phyloP scores from a whole-genome alignment of 2,329 filamentous ascomycete species.

The Trichoderma harzianum region DNA sequence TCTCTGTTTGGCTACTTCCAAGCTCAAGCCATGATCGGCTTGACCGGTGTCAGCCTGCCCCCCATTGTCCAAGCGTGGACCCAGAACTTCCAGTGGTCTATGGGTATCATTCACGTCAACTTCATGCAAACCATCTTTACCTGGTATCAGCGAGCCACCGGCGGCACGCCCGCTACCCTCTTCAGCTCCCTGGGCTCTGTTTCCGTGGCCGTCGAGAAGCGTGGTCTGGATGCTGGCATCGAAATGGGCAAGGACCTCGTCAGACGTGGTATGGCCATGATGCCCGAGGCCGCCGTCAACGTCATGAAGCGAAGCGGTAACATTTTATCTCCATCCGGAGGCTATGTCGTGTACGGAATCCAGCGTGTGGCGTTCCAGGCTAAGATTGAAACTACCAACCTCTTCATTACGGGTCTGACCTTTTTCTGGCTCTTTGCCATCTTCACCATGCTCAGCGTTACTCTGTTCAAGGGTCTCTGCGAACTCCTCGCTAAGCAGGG shows the following conservation, averaged over 20 bases:
- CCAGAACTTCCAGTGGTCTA: constrained; percentile 96
- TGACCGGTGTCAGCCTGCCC: constrained; percentile 76
- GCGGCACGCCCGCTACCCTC: constrained; percentile 76
- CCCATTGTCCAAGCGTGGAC: constrained; percentile 92
- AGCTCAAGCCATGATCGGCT: constrained; percentile 84
- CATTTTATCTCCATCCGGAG: constrained; percentile 51
- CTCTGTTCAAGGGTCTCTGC: constrained; percentile 64
- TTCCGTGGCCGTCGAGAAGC: constrained; percentile 70
- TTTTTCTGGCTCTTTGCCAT: constrained; percentile 86
- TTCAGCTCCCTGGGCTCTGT: constrained; percentile 65
- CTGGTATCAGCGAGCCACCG: constrained; percentile 94
- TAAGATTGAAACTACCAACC: constrained; percentile 81
- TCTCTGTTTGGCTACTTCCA: constrained; percentile 95
- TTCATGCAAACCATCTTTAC: constrained; percentile 88
- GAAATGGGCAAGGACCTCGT: constrained; percentile 33
- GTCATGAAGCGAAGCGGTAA: constrained; percentile 51
- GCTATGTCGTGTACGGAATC: constrained; percentile 71
- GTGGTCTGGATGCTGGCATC: constrained; percentile 35
- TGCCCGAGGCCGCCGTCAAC: constrained; percentile 41
- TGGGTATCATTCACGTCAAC: constrained; percentile 83
- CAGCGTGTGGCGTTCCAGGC: constrained; percentile 85
- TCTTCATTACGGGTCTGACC: constrained; percentile 86
- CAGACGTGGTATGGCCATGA: constrained; percentile 54
- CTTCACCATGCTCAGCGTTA: constrained; percentile 57
- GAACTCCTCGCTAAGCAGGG: constrained; percentile 73